Base-by-base conservation (phyloP, 768 basidiomycete genomes). In the Mycena alexandri region DNA sequence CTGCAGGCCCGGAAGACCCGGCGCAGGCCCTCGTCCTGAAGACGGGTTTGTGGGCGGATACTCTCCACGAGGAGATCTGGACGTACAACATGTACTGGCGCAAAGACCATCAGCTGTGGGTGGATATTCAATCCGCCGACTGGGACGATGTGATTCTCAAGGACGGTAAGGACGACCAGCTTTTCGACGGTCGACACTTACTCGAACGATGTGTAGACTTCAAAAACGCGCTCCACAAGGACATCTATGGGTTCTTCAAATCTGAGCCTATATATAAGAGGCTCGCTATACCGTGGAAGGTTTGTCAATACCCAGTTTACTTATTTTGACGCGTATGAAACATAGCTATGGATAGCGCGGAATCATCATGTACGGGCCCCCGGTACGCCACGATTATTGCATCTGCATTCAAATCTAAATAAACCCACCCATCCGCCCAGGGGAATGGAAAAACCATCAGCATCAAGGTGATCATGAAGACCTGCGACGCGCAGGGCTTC, bases 361-460 rank as follows among this genome's bases (percentile, higher is more conserved):
- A 25, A 76, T 95, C 66, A 93, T 95, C 74, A 84, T 95, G 85
- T 83, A 90, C 67, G 94, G 94, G 0, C 90, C 93, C n/a, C 91
- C 92, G 72, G 91, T 91, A 84, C 68, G 56, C 43, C 38, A 38
- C 14, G 3, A 62, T 78, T 71, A 55, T 33, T 43, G 38, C 14
- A 12, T 25, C n/a, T 14, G 10, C 38, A 38, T 38, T 38, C 11
- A 16, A 60, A 13, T n/a, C 56, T 54, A 59, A 46, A 36, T 8
- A 12, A 7, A 22, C 38, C 2, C 10, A 50, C n/a, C n/a, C n/a
- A n/a, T n/a, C n/a, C n/a, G n/a, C 56, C 17, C 13, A 71, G 86
- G 93, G 93, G 8, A 94, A 95, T 70, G 94, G 94, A 10, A 94
- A 93, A 76, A 93, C 92, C 0, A 93, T 94, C 78, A 92, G 86